Evolutionary conservation across 202 grass and related monocot species (phyloP).

Genomic region (Elaeis oleifera): DNA sequence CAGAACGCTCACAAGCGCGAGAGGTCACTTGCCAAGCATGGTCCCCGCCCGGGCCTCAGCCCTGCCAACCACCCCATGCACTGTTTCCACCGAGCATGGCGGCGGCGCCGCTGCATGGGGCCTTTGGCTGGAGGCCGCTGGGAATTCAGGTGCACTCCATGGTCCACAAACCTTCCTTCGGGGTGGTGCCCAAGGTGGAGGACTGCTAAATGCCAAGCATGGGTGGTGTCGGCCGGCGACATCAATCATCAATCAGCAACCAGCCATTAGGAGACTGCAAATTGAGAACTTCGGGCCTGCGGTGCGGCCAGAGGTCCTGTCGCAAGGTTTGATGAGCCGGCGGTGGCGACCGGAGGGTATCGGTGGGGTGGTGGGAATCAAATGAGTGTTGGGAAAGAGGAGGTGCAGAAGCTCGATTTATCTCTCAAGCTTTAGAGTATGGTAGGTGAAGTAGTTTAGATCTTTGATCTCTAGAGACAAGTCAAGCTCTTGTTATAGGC

Average conservation of each 20-base stretch:
- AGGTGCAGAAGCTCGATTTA: neutral
- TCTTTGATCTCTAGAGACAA: neutral
- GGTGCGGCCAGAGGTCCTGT: neutral
- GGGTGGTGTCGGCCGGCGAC: neutral
- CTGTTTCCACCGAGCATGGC: neutral
- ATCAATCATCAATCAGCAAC: neutral
- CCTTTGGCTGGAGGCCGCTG: neutral
- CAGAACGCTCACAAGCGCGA: constrained; percentile 37
- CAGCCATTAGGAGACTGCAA: neutral
- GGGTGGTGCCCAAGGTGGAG: too few species aligned
- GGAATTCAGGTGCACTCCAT: neutral
- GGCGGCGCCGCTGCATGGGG: neutral
- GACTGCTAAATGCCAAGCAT: too few species aligned
- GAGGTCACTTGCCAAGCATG: constrained; percentile 10
- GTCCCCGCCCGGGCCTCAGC: neutral
- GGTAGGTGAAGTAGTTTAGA: neutral
- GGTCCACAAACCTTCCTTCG: neutral
- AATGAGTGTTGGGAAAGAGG: too few species aligned
- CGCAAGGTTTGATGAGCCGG: neutral
- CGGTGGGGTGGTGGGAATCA: neutral
- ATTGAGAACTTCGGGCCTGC: neutral
- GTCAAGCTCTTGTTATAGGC: too few species aligned
- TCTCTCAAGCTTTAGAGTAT: constrained; percentile 2
- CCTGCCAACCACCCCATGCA: neutral
- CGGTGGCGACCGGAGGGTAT: neutral